A percentile compares a stretch with the other conserved stretches of the same genome.
These are phyloP conservation scores for Colletotrichum sp. DNA, from an alignment of 2,329 filamentous ascomycete species.

Conservation along the genomic window DNA sequence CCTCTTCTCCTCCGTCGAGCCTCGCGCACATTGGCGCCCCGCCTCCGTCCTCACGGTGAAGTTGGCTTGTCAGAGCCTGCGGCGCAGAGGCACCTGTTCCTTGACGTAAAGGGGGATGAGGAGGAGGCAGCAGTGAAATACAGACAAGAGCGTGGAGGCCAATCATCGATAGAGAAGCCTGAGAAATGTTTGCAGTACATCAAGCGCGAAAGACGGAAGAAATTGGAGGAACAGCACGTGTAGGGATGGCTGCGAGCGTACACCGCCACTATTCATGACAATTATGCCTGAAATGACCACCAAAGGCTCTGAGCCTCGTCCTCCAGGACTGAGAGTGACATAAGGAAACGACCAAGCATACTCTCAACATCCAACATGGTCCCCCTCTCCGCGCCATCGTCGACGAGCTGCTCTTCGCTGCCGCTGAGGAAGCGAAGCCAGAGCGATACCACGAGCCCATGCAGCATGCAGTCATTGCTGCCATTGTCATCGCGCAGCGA, in stretches of 20 bases:
- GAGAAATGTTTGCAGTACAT: neutral
- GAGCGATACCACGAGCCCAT: neutral
- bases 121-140: too few relatives aligned
- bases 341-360: neutral
- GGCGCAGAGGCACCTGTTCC: too few relatives aligned
- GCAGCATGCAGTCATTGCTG: neutral
- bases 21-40: too few relatives aligned
- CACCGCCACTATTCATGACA: too few relatives aligned
- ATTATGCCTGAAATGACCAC: neutral
- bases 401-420: neutral
- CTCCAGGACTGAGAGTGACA: neutral
- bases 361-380: neutral
- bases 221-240: fast-evolving
- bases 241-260: fast-evolving
- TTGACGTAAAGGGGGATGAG: too few relatives aligned
- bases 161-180: fast-evolving
- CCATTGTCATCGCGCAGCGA: neutral
- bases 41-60: too few relatives aligned
- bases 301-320: neutral
- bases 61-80: too few relatives aligned
- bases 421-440: neutral
- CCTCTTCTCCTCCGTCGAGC: fast-evolving
- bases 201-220: neutral
- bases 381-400: neutral
- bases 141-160: too few relatives aligned